Percentiles rank a stretch among this genome's conserved stretches.
Evolutionary conservation across 192 early-diverging fungal genomes (phyloP).

Genomic region (Umbelopsis vinacea): DNA sequence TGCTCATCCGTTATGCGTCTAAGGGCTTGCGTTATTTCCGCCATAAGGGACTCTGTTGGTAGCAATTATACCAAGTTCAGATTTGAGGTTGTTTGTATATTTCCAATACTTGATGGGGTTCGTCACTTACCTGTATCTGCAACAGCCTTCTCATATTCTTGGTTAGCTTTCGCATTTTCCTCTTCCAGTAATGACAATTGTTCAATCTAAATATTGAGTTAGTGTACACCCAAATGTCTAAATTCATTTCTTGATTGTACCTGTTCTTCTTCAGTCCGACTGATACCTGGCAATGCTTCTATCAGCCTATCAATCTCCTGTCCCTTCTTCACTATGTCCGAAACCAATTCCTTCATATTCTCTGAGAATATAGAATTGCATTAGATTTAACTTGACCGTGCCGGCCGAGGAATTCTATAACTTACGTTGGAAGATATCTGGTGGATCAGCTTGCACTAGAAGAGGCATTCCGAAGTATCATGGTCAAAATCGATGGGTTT

Average conservation of each 20-base stretch:
- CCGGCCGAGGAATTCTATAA: neutral
- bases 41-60: constrained; percentile 39
- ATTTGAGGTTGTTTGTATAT: neutral
- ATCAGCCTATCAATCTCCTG: constrained; percentile 56
- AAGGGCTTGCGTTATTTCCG: constrained; percentile 47
- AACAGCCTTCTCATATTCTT: constrained; percentile 50
- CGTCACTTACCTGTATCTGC: constrained; percentile 36
- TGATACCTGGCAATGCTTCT: constrained; percentile 51
- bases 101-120: too few species aligned
- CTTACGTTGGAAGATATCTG: constrained; percentile 49
- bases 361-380: constrained; percentile 24
- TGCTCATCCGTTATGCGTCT: constrained; percentile 51
- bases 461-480: neutral
- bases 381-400: neutral
- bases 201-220: constrained; percentile 27
- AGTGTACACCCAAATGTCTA: neutral
- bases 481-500: neutral
- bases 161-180: constrained; percentile 46
- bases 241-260: constrained; percentile 12
- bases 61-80: constrained; percentile 13
- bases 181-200: constrained; percentile 44
- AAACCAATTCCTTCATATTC: constrained; percentile 51
- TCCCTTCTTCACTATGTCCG: constrained; percentile 55
- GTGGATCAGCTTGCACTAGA: constrained; percentile 49
- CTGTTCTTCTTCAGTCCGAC: constrained; percentile 51